phyloP scores from a whole-genome alignment of 345 rosid genomes.

The Arabidopsis suecica region DNA sequence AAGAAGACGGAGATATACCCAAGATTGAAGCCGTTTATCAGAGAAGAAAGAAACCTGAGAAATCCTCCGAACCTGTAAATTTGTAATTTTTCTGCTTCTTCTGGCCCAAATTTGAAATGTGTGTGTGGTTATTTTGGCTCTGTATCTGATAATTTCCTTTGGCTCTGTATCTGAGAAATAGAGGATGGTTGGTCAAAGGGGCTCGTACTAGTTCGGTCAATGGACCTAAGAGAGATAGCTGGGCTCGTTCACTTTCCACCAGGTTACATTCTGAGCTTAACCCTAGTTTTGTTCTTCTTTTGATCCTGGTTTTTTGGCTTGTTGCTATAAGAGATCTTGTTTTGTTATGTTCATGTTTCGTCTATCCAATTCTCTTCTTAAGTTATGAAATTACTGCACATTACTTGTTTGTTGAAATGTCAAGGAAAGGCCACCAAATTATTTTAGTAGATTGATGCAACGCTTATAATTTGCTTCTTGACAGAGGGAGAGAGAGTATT shows the following conservation, averaged over 20 bases:
- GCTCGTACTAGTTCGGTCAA: conserved; percentile 60
- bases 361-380: neutral
- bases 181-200: conserved; percentile 35
- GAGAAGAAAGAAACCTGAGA: conserved; percentile 53
- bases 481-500: conserved; percentile 87
- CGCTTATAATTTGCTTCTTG: conserved; percentile 25
- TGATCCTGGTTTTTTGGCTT: neutral
- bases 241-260: conserved; percentile 92
- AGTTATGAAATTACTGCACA: conserved; percentile 19
- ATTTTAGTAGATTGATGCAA: conserved; percentile 8
- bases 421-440: neutral
- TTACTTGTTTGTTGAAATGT: conserved; percentile 30
- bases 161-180: conserved; percentile 34
- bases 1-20: conserved; percentile 30
- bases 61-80: conserved; percentile 31
- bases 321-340: neutral
- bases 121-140: conserved; percentile 1
- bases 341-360: neutral
- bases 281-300: conserved; percentile 2
- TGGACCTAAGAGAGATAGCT: conserved; percentile 69
- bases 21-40: conserved; percentile 54
- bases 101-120: neutral
- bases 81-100: conserved; percentile 42
- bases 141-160: neutral
- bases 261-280: conserved; percentile 53